Conservation (phyloP, 495 filamentous ascomycete genomes). For the Chaetomium cochliodes region DNA sequence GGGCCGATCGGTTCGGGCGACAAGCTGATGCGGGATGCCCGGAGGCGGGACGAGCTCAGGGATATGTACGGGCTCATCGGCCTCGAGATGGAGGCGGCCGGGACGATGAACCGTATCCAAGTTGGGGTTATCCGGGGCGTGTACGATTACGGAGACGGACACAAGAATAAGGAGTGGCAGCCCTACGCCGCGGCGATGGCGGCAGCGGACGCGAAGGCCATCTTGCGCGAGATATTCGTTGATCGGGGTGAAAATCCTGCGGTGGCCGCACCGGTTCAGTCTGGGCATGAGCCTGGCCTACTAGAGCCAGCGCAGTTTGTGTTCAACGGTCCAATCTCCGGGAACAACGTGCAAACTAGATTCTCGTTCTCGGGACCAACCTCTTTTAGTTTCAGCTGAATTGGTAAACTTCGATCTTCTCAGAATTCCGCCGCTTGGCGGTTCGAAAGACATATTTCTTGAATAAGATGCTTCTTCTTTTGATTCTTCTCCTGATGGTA, state of each 20-base stretch:
- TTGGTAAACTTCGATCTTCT: no score
- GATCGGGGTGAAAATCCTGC: not conserved
- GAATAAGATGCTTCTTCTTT: no score
- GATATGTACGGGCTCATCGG: not conserved
- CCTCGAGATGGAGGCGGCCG: slow-evolving; percentile 2
- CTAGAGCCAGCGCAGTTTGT: no score
- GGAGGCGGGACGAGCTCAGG: not conserved
- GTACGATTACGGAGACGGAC: not conserved
- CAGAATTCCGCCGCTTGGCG: no score
- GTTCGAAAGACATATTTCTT: no score
- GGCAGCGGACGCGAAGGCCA: not conserved
- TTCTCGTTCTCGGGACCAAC: no score
- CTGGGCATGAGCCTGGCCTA: not conserved
- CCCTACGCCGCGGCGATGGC: not conserved
- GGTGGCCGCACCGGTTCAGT: not conserved
- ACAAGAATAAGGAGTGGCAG: slow-evolving; percentile 3
- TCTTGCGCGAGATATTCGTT: not conserved
- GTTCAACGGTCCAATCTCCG: no score
- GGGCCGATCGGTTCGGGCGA: not conserved
- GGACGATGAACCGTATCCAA: not conserved
- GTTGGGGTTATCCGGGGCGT: not conserved
- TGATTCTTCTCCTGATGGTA: no score
- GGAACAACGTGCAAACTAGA: no score
- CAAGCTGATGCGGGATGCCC: not conserved
- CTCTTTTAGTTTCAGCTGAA: no score